phyloP scores from a whole-genome alignment of 305 asterid genomes.

The Fraxinus albicans region DNA sequence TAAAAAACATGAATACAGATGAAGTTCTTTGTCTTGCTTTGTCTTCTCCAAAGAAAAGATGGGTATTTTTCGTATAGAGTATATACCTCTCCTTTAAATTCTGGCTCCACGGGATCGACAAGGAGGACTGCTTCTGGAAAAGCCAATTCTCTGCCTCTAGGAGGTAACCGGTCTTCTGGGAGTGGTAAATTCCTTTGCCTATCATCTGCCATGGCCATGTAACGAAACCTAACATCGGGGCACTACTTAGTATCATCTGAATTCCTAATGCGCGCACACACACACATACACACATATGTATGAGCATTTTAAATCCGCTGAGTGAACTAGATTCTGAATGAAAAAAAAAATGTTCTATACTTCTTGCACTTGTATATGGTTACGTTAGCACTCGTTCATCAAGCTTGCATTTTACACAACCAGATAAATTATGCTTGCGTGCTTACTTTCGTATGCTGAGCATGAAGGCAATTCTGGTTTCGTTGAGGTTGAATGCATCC shows the following conservation, averaged over 20 bases:
- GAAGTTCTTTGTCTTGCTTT: not conserved
- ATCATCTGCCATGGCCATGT: constrained; percentile 61
- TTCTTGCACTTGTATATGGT: not conserved
- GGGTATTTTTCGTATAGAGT: not conserved
- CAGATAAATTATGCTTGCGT: not conserved
- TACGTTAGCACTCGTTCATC: not conserved
- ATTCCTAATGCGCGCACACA: not conserved
- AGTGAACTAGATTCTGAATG: not conserved
- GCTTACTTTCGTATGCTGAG: constrained; percentile 46
- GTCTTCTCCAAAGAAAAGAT: not conserved
- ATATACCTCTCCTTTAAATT: constrained; percentile 62
- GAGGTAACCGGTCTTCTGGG: constrained; percentile 56
- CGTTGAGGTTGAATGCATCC: constrained; percentile 54
- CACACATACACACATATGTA: not conserved
- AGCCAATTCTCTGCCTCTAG: constrained; percentile 50
- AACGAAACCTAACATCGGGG: constrained; percentile 40
- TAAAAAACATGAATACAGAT: not conserved
- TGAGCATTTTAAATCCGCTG: not conserved
- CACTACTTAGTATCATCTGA: not conserved
- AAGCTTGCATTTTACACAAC: not conserved
- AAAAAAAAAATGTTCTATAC: not conserved
- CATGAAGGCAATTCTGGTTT: constrained; percentile 66
- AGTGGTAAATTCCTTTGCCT: constrained; percentile 57
- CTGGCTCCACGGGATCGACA: constrained; percentile 58
- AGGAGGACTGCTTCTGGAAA: constrained; percentile 72